Evolutionary conservation across 2,329 filamentous ascomycete species (phyloP).

Genomic region (Ophiognomonia clavigignenti-juglandacearum): DNA sequence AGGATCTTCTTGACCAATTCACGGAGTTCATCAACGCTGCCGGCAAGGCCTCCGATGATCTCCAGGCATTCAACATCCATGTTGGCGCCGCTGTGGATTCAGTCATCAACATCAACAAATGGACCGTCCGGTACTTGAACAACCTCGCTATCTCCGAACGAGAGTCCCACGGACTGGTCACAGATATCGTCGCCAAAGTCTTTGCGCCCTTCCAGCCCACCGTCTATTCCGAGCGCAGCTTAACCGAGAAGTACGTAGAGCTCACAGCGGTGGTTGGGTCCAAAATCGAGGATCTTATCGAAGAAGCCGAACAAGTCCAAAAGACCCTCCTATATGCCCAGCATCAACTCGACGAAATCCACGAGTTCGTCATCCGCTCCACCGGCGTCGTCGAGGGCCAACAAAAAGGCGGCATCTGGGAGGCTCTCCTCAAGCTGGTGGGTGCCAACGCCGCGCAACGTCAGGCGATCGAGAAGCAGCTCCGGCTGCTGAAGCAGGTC

Average conservation of each 20-base stretch:
- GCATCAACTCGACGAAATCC: slow-evolving; percentile 63
- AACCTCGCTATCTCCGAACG: slow-evolving; percentile 44
- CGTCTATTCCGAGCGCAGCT: slow-evolving; percentile 53
- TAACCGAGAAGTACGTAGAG: slow-evolving; percentile 70
- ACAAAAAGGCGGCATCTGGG: slow-evolving; percentile 62
- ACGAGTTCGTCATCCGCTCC: slow-evolving; percentile 62
- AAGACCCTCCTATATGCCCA: slow-evolving; percentile 63
- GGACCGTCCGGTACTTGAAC: slow-evolving; percentile 66
- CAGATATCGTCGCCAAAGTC: slow-evolving; percentile 36
- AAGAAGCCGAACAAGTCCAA: slow-evolving; percentile 65
- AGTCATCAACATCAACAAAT: slow-evolving; percentile 69
- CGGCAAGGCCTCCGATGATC: slow-evolving; percentile 56
- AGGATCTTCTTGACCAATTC: slow-evolving; percentile 71
- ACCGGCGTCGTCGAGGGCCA: slow-evolving; percentile 52
- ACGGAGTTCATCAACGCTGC: slow-evolving; percentile 70
- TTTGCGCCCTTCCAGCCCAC: slow-evolving; percentile 60
- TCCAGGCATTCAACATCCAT: slow-evolving; percentile 72
- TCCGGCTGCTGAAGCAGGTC: slow-evolving; percentile 62
- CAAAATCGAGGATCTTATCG: slow-evolving; percentile 62
- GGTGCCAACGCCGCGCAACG: slow-evolving; percentile 62
- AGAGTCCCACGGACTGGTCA: slow-evolving; percentile 29
- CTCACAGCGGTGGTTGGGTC: slow-evolving; percentile 67
- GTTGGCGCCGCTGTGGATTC: slow-evolving; percentile 70
- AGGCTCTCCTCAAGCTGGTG: slow-evolving; percentile 66
- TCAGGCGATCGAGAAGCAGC: slow-evolving; percentile 57